phyloP scores from a whole-genome alignment of 73 alveolate genomes.

The Paramecium primaurelia region DNA sequence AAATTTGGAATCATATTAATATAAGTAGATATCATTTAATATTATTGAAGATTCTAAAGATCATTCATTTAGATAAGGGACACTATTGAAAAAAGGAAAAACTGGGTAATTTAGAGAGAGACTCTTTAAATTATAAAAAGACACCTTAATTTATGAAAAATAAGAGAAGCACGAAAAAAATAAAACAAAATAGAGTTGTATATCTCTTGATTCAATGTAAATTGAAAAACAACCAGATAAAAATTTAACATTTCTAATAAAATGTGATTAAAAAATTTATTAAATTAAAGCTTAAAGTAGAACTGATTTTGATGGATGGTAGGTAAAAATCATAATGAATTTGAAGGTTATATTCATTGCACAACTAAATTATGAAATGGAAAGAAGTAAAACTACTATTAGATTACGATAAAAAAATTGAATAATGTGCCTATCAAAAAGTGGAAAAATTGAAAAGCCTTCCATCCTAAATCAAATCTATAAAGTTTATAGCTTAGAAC shows the following conservation, averaged over 20 bases:
- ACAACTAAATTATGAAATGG: conserved; percentile 17
- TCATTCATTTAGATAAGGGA: neutral
- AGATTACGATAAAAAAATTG: conserved; percentile 23
- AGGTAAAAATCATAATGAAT: neutral
- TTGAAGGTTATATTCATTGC: conserved; percentile 1
- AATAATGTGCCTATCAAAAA: neutral
- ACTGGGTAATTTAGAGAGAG: neutral
- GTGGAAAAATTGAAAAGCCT: neutral
- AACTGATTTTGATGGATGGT: conserved; percentile 43
- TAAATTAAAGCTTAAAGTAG: neutral
- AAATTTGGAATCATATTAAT: neutral
- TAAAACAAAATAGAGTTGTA: neutral
- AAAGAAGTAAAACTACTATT: neutral
- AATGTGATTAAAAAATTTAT: neutral
- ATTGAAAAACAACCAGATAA: neutral
- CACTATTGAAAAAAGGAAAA: neutral
- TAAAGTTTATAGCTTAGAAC: neutral
- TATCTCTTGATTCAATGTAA: conserved; percentile 1
- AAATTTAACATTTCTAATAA: neutral
- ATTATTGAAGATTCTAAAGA: neutral
- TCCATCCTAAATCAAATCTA: neutral
- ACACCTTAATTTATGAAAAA: neutral
- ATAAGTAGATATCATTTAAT: neutral
- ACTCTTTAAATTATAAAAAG: neutral
- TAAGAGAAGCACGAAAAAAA: neutral